Evolutionary conservation across 116 monocot species (phyloP), one percentile per base, ranked within the genome.

Genomic region (Posidonia oceanica): DNA sequence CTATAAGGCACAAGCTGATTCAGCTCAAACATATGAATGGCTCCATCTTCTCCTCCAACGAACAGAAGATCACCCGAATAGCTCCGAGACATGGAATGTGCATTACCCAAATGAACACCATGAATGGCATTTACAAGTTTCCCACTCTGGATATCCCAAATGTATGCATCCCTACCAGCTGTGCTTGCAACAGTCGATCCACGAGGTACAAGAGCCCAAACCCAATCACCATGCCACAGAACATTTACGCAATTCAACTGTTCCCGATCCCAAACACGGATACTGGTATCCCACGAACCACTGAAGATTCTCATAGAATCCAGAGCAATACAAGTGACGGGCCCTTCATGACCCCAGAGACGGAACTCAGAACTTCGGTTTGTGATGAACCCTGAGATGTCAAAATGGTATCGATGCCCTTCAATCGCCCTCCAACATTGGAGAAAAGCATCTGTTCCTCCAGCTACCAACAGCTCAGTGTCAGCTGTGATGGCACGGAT

Each of bases 211-310:
- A 96, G 72, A 73, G 79, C 41, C 86, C 88, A 96, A 37, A 96
- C 89, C 96, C 96, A 96, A 54, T 91, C 91, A 14, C 70, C 74
- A 75, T 91, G 96, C 71, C 74, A 79, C 72, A 91, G 67, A 59
- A 72, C 82, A 39, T 55, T 83, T 41, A 85, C 54, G 52, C 89
- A 96, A 59, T 88, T 87, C 76, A 72, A 75, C n/a, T 36, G 69
- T 59, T 72, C 54, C 52, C 87, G 63, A 39, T 91, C 91, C 91
- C 91, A 96, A 23, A 96, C 68, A 12, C 89, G 76, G 54, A 96
- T 74, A 54, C 77, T 96, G 85, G 91, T 96, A 56, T 96, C 96
- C 96, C 96, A 91, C 17, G 91, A 91, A 29, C 96, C 96, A 64
- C 96, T 96, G 54, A 78, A 96, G 59, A 96, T 88, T 71, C 85